Evolutionary conservation across 352 stramenopile species (phyloP), one percentile per base, ranked within the genome.

Genomic region (Phytopythium helicoides): DNA sequence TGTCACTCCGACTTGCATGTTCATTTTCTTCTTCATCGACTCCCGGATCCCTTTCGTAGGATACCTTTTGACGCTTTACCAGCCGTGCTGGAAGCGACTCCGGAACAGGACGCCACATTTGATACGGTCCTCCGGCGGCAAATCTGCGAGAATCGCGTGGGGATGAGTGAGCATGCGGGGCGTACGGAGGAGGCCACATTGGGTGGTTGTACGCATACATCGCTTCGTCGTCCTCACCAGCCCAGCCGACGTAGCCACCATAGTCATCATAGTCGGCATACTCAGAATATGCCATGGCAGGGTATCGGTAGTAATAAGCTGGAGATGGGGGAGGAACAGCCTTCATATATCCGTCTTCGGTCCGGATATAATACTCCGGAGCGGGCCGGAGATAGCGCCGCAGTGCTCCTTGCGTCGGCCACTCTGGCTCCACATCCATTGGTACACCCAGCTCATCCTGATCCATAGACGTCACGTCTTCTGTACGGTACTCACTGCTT

Each of bases 171-270:
- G 9, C 23, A 11, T 16, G 45, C 6, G 9, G 8, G 18, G 45
- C 11, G 11, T 28, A 31, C 1, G 8, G 45, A 12, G 19, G 26
- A 1, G 5, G n/a, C 3, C 15, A 58, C 4, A 41, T 39, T 23
- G 47, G 47, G 31, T 67, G 64, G 4, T 58, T 58, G 25, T 74
- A 72, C 1, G 36, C 56, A 35, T 46, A 33, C 19, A 35, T 47
- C 34, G 64, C 47, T 16, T 74, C 61, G 37, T 72, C 64, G 1
- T 73, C 58, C 2, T 72, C 68, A 23, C 39, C 65, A 46, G 74
- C 62, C 68, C 64, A 78, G 31, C 70, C 58, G 35, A 64, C 45
- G 5, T 21, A 34, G 25, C 72, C 64, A 25, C 63, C 45, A 14
- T 21, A 34, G 25, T 74, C 64, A 25, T 62, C 62, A 12, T 68